phyloP scores from a whole-genome alignment of 2,329 filamentous ascomycete species.

The Talaromyces sp. region DNA sequence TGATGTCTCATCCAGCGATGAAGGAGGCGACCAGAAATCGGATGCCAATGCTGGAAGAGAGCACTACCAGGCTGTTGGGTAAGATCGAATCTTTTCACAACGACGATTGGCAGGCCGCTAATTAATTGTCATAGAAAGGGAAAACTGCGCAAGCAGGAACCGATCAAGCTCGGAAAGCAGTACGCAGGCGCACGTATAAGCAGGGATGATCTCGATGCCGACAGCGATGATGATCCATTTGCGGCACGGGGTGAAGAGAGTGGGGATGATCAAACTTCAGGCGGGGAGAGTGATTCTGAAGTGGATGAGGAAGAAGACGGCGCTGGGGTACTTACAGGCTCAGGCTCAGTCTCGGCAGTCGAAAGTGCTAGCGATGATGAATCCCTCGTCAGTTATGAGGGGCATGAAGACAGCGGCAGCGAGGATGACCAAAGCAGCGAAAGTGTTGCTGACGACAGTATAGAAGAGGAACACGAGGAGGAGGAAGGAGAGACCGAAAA shows the following conservation, averaged over 20 bases:
- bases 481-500: constrained; percentile 28
- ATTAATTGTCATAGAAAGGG: constrained; percentile 63
- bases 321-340: neutral
- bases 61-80: constrained; percentile 81
- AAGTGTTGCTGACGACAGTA: constrained; percentile 33
- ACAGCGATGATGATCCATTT: constrained; percentile 54
- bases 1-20: constrained; percentile 58
- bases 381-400: too few relatives aligned
- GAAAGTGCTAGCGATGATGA: constrained; percentile 29
- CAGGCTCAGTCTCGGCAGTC: neutral
- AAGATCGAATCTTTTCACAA: constrained; percentile 16
- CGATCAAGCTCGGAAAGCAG: constrained; percentile 70
- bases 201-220: constrained; percentile 65
- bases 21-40: constrained; percentile 52
- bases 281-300: constrained; percentile 14
- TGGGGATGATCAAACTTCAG: constrained; percentile 32
- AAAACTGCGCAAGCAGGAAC: constrained; percentile 75
- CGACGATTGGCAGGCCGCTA: constrained; percentile 5
- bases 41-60: constrained; percentile 68
- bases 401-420: constrained; percentile 24
- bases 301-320: constrained; percentile 12
- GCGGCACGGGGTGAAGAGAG: constrained; percentile 38
- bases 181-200: constrained; percentile 79
- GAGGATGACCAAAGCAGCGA: constrained; percentile 17
- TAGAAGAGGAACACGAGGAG: constrained; percentile 31